phyloP scores from a whole-genome alignment of 2,329 filamentous ascomycete species.

The Aspergillus flavus region DNA sequence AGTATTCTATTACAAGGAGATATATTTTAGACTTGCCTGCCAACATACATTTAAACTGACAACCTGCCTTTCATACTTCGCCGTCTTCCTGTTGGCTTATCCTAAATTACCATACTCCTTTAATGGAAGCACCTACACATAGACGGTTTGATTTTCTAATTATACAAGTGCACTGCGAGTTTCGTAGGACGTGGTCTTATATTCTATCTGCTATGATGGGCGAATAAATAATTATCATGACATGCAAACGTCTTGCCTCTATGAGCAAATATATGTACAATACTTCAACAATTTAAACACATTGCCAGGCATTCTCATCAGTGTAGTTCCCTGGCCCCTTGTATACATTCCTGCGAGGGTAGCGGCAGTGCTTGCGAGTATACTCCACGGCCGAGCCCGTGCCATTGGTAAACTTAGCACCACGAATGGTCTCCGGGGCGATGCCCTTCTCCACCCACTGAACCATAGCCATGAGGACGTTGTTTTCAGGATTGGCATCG shows the following conservation, averaged over 20 bases:
- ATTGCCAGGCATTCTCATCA: constrained; percentile 38
- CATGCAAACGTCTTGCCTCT: neutral
- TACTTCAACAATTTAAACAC: constrained; percentile 23
- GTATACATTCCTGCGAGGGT: constrained; percentile 36
- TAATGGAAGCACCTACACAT: neutral
- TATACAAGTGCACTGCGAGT: neutral
- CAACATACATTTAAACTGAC: neutral
- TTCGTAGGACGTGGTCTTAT: neutral
- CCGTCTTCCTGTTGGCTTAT: too few species aligned
- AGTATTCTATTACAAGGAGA: neutral
- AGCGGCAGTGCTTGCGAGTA: constrained; percentile 51
- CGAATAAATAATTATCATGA: neutral
- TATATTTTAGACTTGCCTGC: neutral
- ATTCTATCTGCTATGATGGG: neutral
- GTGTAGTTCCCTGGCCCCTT: constrained; percentile 36
- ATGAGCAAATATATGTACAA: neutral
- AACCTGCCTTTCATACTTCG: too few species aligned
- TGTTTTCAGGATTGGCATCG: constrained; percentile 40
- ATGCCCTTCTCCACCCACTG: constrained; percentile 52
- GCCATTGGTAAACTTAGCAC: constrained; percentile 49
- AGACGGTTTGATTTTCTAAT: neutral
- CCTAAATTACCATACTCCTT: too few species aligned
- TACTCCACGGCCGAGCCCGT: constrained; percentile 45
- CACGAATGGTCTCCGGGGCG: constrained; percentile 43
- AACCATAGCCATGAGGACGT: constrained; percentile 54